Base-by-base conservation (phyloP, 2,329 filamentous ascomycete species). In the Venturia pyrina region DNA sequence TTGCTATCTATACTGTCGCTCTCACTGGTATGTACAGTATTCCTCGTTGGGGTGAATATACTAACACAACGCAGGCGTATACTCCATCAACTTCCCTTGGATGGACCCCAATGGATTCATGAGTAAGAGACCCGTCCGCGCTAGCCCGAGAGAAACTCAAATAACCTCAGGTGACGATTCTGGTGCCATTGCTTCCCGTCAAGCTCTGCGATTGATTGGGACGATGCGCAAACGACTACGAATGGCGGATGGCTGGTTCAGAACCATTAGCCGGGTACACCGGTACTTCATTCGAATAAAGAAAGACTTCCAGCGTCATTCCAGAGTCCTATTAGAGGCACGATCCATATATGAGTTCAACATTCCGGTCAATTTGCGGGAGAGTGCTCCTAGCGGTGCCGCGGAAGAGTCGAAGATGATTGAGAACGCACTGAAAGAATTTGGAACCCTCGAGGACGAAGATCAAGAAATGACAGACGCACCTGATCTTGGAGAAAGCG, bases 1-100 rank as follows among this genome's bases (percentile, higher is more conserved):
- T 89, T 71, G 83, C 87, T 2, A 80, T 88, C 48, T 91, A 87
- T 79, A 84, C 83, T 13, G 86, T 87, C 0, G 83, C 84, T 0
- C 88, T 89, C 70, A 80, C 85, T 19, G 85, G 76, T 77, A 71
- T 11, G 48, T 44, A 56, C 7, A 10, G 21, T 8, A 28, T 28
- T 2, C 4, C 28, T 28, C 2, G 28, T 28, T 28, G 28, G 28
- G 28, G 28, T 28, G 4, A 28, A 28, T 28, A 28, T 2, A 61
- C 68, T 70, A 41, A 71, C 57, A 4, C 19, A 46, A 43, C n/a
- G 0, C 48, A 76, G 78, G 86, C 43, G 79, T 89, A 2, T 91
- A 90, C 72, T 85, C 84, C 13, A 79, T 81, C 57, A 84, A 87
- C 70, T 91, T 90, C 66, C 86, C 86, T 0, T 82, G 84, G 66